Conservation (phyloP, 495 filamentous ascomycete genomes). For the Trichoderma erinaceum region DNA sequence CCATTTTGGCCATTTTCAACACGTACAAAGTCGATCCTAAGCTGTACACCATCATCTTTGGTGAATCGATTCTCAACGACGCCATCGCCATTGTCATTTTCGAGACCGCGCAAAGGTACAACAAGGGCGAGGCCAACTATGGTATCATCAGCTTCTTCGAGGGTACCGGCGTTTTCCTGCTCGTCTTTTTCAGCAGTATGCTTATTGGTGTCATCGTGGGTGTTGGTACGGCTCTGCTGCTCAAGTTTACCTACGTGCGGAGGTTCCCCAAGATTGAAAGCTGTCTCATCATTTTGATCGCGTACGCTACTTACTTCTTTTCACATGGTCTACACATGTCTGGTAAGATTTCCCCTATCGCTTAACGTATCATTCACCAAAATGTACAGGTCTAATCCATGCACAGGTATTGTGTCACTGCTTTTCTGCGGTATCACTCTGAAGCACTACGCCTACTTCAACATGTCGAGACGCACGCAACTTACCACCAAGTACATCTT, state of each 20-base stretch:
- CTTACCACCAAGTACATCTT: constrained; percentile 98
- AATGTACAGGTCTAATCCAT: constrained; percentile 18
- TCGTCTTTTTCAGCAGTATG: constrained; percentile 92
- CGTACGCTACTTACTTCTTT: constrained; percentile 96
- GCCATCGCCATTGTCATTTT: constrained; percentile 97
- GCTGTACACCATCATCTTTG: constrained; percentile 96
- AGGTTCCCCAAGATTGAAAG: constrained; percentile 95
- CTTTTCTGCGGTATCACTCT: constrained; percentile 97
- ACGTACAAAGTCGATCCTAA: constrained; percentile 98
- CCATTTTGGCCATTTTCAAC: constrained; percentile 97
- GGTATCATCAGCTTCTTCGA: constrained; percentile 75
- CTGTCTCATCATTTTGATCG: constrained; percentile 84
- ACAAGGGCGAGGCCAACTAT: constrained; percentile 54
- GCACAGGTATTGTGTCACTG: constrained; percentile 85
- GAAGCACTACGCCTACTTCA: constrained; percentile 99
- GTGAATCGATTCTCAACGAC: constrained; percentile 96
- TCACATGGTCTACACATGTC: constrained; percentile 91
- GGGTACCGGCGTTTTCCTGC: constrained; percentile 87
- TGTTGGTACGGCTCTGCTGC: constrained; percentile 72
- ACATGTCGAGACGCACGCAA: constrained; percentile 97
- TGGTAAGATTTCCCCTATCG: constrained; percentile 50
- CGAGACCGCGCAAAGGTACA: constrained; percentile 90
- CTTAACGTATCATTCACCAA: neutral
- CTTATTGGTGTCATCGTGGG: constrained; percentile 82
- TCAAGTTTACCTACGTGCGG: constrained; percentile 90